Conservation (phyloP, 108 stramenopile species). For the Fistulifera pelliculosa region DNA sequence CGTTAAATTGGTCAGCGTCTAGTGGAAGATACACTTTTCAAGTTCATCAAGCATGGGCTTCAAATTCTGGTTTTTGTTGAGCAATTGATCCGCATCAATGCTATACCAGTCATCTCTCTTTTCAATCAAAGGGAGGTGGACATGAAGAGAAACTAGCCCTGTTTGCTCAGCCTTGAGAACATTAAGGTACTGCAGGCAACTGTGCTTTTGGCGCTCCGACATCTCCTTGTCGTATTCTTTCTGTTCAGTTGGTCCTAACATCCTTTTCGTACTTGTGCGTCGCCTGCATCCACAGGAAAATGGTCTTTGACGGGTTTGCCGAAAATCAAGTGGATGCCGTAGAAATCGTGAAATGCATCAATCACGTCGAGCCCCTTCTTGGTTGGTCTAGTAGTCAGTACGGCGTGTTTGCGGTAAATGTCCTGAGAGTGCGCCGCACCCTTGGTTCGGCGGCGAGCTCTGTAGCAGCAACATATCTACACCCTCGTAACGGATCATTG, state of each 20-base stretch:
- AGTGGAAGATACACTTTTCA: constrained; percentile 62
- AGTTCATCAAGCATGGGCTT: constrained; percentile 37
- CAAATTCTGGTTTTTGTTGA: constrained; percentile 51
- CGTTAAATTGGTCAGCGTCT: constrained; percentile 74
- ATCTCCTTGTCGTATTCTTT: constrained; percentile 57
- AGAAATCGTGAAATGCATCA: constrained; percentile 82
- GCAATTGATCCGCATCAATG: constrained; percentile 27
- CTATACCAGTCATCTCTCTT: constrained; percentile 51
- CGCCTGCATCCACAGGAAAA: constrained; percentile 59
- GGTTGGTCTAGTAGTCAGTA: constrained; percentile 76
- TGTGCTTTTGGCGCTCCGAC: constrained; percentile 45
- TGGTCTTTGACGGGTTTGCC: constrained; percentile 75
- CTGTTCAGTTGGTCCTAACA: constrained; percentile 39
- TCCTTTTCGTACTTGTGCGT: constrained; percentile 31
- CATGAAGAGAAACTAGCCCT: constrained; percentile 49
- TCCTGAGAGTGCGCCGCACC: constrained; percentile 56
- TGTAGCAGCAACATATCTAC: constrained; percentile 83
- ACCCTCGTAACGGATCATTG: constrained; percentile 63
- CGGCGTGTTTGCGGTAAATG: constrained; percentile 57
- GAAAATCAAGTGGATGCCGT: constrained; percentile 74
- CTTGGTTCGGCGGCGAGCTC: constrained; percentile 83
- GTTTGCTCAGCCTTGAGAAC: constrained; percentile 75
- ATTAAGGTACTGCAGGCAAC: constrained; percentile 73
- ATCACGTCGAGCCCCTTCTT: constrained; percentile 63
- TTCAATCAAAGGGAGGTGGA: constrained; percentile 56